Base-by-base conservation (phyloP, 495 filamentous ascomycete genomes). In the Parachaetomium inaequale region DNA sequence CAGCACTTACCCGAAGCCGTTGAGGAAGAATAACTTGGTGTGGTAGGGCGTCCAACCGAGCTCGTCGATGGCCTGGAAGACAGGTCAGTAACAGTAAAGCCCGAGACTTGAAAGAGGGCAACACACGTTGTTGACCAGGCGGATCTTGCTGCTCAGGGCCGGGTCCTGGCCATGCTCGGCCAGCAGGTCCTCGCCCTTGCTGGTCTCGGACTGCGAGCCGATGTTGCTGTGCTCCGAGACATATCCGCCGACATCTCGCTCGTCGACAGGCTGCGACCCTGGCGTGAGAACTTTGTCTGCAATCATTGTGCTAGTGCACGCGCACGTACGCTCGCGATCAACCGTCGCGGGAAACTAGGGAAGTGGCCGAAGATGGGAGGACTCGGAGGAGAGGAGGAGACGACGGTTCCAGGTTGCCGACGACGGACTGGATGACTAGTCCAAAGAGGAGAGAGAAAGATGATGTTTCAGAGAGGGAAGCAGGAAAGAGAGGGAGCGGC, bases 21-120 rank as follows among this genome's bases (percentile, higher is more conserved):
- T 83, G 47, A 83, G 66, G 31, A 78, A 74, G 51, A 91, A 91
- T 4, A 91, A 76, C 72, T 88, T 87, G 78, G 79, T 83, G 50
- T 91, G 88, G 66, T 87, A 87, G 29, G 70, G 66, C 0, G 87
- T 89, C 72, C 86, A 87, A 10, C 88, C 87, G 66, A 91, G 89
- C 64, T 89, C 84, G 68, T 91, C 86, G 61, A 91, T 89, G 3
- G 87, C 79, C 85, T 87, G 32, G 17, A 25, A 29, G 17, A 14
- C 4, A 2, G 12, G 46, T 49, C 19, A 46, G 8, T 11, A 36
- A 32, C 0, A 34, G 29, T 28, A 1, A 1, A 3, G 15, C 11
- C 28, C 23, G 29, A 11, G 25, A 3, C 14, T 21, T 6, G 5
- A 4, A 23, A 4, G 11, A 14, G 10, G 7, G 12, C 7, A 10